Evolutionary conservation across 2,329 filamentous ascomycete species (phyloP).

Genomic region (Incumbomyces lentus): DNA sequence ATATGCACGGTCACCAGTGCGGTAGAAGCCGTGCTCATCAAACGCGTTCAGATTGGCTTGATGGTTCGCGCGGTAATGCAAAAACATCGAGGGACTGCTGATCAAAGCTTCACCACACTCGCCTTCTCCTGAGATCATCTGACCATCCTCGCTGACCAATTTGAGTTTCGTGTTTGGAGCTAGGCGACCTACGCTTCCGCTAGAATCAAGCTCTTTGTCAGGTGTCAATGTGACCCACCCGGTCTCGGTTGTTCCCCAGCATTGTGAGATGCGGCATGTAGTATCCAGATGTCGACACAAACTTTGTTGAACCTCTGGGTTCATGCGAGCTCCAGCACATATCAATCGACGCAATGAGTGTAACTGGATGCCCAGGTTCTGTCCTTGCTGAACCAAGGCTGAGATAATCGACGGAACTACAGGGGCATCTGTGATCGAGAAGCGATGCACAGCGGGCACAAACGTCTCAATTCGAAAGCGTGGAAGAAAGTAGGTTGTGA

Average conservation of each 20-base stretch:
- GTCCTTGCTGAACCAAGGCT: conserved; percentile 24
- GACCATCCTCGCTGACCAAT: conserved; percentile 27
- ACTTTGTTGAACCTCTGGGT: conserved; percentile 30
- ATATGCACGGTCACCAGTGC: conserved; percentile 34
- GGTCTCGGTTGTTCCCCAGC: conserved; percentile 48
- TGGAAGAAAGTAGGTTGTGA: conserved; percentile 38
- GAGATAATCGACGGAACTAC: conserved; percentile 39
- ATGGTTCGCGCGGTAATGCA: conserved; percentile 28
- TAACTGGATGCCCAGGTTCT: conserved; percentile 23
- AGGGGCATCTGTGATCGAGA: conserved; percentile 39
- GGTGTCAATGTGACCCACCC: conserved; percentile 26
- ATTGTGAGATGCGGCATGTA: conserved; percentile 35
- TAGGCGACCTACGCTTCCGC: conserved; percentile 39
- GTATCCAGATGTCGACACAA: conserved; percentile 32
- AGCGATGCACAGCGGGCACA: conserved; percentile 30
- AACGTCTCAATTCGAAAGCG: conserved; percentile 35
- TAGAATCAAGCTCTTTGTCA: conserved; percentile 30
- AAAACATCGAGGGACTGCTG: conserved; percentile 27
- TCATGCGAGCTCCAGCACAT: conserved; percentile 42
- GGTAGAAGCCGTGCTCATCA: conserved; percentile 32
- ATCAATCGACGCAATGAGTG: conserved; percentile 35
- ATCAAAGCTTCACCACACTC: conserved; percentile 31
- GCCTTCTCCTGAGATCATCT: conserved; percentile 22
- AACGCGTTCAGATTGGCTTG: conserved; percentile 22
- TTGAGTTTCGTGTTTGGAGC: conserved; percentile 28